phyloP scores from a whole-genome alignment of 148 eudicot species.

The Heliosperma pusillum region DNA sequence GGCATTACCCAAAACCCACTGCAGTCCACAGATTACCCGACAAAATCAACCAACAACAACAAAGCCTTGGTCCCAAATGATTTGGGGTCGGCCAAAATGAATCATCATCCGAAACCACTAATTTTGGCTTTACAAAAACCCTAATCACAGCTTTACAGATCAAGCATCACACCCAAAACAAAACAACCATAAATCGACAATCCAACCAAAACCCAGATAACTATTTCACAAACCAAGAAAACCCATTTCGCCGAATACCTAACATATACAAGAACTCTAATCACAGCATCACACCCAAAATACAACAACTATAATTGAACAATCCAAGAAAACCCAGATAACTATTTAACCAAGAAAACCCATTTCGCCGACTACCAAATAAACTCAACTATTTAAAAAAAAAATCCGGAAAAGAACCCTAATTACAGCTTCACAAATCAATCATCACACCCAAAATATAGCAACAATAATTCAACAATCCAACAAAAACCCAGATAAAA shows the following conservation, averaged over 20 bases:
- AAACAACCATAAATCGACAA: background rate
- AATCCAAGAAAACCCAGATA: background rate
- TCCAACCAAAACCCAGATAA: background rate
- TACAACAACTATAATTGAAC: too few relatives aligned
- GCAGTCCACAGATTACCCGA: background rate
- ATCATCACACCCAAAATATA: too few relatives aligned
- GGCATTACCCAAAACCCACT: background rate
- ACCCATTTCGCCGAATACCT: background rate
- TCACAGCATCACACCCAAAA: background rate
- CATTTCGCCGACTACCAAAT: too few relatives aligned
- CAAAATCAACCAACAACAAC: background rate
- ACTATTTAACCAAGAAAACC: background rate
- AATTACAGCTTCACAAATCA: background rate
- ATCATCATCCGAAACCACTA: background rate
- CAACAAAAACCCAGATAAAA: background rate
- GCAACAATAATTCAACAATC: background rate
- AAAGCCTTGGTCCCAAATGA: too few relatives aligned
- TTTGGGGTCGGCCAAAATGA: too few relatives aligned
- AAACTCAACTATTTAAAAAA: too few relatives aligned
- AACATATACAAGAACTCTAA: background rate
- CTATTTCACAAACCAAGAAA: background rate
- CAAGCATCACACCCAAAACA: background rate
- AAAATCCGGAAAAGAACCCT: too few relatives aligned
- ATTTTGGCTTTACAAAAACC: background rate
- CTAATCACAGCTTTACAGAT: constrained; percentile 3